A percentile compares a stretch with the other conserved stretches of the same genome.
Conservation (phyloP, 805 yeast species). For the Nematodospora valgi region DNA sequence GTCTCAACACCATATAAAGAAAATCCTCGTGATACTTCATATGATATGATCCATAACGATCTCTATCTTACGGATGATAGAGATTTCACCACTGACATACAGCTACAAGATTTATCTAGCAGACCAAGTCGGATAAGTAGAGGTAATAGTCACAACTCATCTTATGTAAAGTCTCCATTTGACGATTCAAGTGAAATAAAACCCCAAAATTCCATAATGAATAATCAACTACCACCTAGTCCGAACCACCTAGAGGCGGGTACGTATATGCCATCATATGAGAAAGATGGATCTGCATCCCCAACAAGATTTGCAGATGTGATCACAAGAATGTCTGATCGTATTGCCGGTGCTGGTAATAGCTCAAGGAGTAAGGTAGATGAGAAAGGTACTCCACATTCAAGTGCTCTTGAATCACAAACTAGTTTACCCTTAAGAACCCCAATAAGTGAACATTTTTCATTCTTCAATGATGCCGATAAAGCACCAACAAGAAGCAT, state of each 20-base stretch:
- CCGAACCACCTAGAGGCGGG: slow-evolving; percentile 19
- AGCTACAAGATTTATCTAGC: slow-evolving; percentile 13
- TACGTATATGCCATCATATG: slow-evolving; percentile 1
- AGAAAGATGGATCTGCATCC: slow-evolving; percentile 12
- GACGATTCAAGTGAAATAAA: slow-evolving; percentile 1
- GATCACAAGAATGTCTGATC: slow-evolving; percentile 28
- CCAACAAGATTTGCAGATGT: slow-evolving; percentile 23
- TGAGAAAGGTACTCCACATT: not conserved
- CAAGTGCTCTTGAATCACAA: slow-evolving; percentile 2
- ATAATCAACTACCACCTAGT: not conserved
- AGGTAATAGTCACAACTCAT: not conserved
- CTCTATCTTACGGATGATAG: no score
- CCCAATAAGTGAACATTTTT: slow-evolving; percentile 5
- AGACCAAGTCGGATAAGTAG: no score
- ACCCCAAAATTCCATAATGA: not conserved
- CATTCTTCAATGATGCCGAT: slow-evolving; percentile 1
- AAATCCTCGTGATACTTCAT: not conserved
- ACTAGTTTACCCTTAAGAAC: slow-evolving; percentile 1
- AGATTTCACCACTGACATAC: slow-evolving; percentile 17
- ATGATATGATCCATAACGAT: no score
- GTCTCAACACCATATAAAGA: slow-evolving; percentile 3
- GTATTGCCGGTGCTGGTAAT: slow-evolving; percentile 32
- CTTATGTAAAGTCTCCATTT: slow-evolving; percentile 3
- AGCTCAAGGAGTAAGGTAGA: slow-evolving; percentile 4
- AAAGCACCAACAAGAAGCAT: no score